Evolutionary conservation across 441 rosid genomes (phyloP), one percentile per base, ranked within the genome.

Genomic region (Adansonia madagascariensis): DNA sequence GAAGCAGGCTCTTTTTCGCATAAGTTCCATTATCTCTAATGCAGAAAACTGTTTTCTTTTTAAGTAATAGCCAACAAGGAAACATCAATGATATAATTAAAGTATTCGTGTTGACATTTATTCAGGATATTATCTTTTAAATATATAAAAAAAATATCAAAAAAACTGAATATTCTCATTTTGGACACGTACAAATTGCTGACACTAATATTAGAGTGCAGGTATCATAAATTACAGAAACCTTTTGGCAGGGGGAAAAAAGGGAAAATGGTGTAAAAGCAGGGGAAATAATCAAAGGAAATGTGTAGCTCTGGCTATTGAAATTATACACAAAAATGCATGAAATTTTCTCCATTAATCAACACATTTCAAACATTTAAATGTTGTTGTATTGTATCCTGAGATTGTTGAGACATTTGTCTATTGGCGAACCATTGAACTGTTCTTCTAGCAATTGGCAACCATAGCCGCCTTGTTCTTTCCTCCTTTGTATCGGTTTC

Each of bases 401-500:
- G 80, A 62, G 76, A 68, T 53, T 82, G 84, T 41, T 74, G 82
- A 76, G 85, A 69, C 80, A 82, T 85, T 73, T 95, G 94, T 84
- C 94, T 90, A 66, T 86, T 89, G 61, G 91, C 95, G 85, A 89
- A 91, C 99, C 99, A 92, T 31, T 86, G 89, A 74, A 89, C 90
- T 9, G 98, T 91, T 81, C 84, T 94, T 81, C 86, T 85, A 2
- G 95, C 98, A 71, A 96, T 96, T 9, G 96, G 97, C 79, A 96
- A 74, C 99, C 99, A 94, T 67, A 86, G 74, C 82, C 80, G 84
- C 85, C 96, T 85, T 80, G 59, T 81, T 75, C 90, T 91, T 47
- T 91, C 94, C 52, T 90, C 91, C 50, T 80, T 69, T 47, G 44
- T 78, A 74, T 77, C 78, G 1, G 57, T 83, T 46, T 81, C 86